Base-by-base conservation (phyloP, 2,329 filamentous ascomycete species). In the Colletotrichum costaricense region DNA sequence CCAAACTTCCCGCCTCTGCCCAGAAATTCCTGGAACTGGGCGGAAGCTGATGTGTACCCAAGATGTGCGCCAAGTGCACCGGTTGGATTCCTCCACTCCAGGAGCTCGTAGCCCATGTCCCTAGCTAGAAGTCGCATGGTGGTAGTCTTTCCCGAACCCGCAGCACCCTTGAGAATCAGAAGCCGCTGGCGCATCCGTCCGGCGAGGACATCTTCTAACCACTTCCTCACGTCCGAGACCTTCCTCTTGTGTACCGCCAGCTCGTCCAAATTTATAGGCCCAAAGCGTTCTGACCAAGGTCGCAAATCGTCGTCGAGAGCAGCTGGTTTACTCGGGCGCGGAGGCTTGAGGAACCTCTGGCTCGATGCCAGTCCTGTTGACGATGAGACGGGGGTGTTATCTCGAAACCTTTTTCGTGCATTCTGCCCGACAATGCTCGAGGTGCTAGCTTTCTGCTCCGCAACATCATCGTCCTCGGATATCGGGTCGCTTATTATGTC, bases 201-300 rank as follows among this genome's bases (percentile, higher is more conserved):
- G 30, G 83, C 81, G 74, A 95, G 89, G 22, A 95, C 94, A 79
- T 92, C 90, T 56, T 93, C 90, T 42, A 99, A 85, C 95, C 97
- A 98, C 72, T 85, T 88, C 72, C 92, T 90, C 58, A 98, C 95
- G 83, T 98, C 95, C 2, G 90, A 84, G 6, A 98, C 94, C 82
- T 99, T 99, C 78, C 91, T 97, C 85, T 97, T 98, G 82, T 99
- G 95, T 22, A 99, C 96, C 0, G 93, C 96, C 58, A 99, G 86
- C 83, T 98, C 96, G 19, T 95, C 92, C 14, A 98, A 81, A 76
- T 89, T 93, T 3, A 81, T 78, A 0, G 96, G 96, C 2, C 90
- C 92, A 81, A 95, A 98, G 76, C 92, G 91, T 77, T 98, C 95
- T 19, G 93, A 93, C 96, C 96, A 98, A 3, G 96, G 95, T 65